Conservation (phyloP, 176 grass and related monocot species). For the Canna indica region DNA sequence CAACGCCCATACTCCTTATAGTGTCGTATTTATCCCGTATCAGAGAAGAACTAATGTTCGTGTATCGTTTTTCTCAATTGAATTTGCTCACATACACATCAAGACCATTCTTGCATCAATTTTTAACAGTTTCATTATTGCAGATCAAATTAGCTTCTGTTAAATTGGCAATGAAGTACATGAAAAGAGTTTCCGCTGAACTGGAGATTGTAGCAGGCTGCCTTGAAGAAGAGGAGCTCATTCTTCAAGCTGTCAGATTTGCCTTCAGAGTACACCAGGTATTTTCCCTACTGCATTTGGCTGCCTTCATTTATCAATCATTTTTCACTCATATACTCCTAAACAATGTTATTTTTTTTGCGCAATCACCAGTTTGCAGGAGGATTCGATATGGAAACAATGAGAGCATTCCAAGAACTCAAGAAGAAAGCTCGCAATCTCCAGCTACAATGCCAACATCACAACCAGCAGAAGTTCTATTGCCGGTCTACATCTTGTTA, state of each 20-base stretch:
- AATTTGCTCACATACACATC: no score
- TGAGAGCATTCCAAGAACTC: slow-evolving; percentile 91
- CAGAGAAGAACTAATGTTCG: no score
- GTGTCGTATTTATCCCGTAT: no score
- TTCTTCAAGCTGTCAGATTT: slow-evolving; percentile 89
- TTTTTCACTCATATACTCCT: no score
- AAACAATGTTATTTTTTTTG: not conserved
- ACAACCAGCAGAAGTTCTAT: slow-evolving; percentile 46
- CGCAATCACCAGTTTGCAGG: slow-evolving; percentile 55
- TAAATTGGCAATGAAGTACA: slow-evolving; percentile 77
- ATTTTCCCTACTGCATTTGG: not conserved
- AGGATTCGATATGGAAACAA: slow-evolving; percentile 88
- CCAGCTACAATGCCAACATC: slow-evolving; percentile 39
- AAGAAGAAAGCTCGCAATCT: slow-evolving; percentile 84
- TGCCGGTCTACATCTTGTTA: slow-evolving; percentile 29
- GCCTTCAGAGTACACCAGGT: slow-evolving; percentile 99
- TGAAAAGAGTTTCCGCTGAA: slow-evolving; percentile 84
- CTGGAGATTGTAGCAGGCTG: slow-evolving; percentile 46
- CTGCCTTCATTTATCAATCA: not conserved
- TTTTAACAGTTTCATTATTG: not conserved
- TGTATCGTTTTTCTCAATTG: no score
- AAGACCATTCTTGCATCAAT: not conserved
- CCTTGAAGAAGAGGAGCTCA: slow-evolving; percentile 87
- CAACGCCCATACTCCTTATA: no score
- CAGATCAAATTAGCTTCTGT: slow-evolving; percentile 89